Base-by-base conservation (phyloP, 208 protist genomes). In the Polymyxa betae region DNA sequence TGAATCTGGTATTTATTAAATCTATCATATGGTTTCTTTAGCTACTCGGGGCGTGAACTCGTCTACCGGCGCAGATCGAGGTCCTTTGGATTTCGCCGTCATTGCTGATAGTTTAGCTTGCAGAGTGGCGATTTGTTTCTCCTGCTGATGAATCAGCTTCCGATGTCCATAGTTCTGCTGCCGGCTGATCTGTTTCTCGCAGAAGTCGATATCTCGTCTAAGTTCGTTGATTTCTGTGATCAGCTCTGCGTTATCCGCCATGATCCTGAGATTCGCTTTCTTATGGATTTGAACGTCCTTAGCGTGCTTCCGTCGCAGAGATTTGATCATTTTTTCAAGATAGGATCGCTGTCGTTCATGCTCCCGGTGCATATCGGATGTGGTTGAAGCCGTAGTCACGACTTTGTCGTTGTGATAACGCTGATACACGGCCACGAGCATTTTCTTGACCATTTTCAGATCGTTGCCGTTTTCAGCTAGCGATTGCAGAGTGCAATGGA, bases 141-240 rank as follows among this genome's bases (percentile, higher is more conserved):
- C 54, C 54, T 66, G 54, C 20, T 16, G 20, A 29, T 29, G 54
- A 29, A 66, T 29, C 54, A 32, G 54, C 29, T 66, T 66, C 54
- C 29, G 54, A 32, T 32, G 54, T 16, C 29, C 54, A 29, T 29
- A 16, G 16, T 16, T 16, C 29, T 16, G 20, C 54, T 32, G 20
- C 89, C 66, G 89, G 35, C 40, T 0, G 77, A 52, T 0, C 68
- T 88, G 66, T 78, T 77, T 10, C 77, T 32, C 35, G 78, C 35
- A 32, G 35, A 5, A 5, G 49, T 97, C 95, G 38, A 97, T 96
- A 93, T 99, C 97, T 88, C 97, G 96, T 54, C 97, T 95, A 88
- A 99, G 93, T 82, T 98, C 96, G 93, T 99, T 99, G 92, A 99
- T 98, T 93, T 99, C 97, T 54, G 92, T 91, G 87, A 98, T 96